These are phyloP conservation scores for Coemansia sp. DNA, from an alignment of 192 early-diverging fungal species.

Conservation along the genomic window DNA sequence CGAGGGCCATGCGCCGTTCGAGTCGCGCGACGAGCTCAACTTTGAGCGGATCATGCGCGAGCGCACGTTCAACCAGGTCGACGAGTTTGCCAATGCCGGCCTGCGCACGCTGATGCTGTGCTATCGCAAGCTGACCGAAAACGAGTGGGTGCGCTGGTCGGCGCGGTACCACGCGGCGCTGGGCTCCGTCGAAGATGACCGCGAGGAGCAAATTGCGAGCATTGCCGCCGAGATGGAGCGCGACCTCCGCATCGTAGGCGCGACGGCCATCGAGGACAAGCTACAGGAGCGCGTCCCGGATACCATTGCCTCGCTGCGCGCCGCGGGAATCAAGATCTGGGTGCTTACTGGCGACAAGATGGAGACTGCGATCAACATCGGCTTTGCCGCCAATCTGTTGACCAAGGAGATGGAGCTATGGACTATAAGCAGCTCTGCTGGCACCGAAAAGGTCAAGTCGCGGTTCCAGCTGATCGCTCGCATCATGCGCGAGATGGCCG, in stretches of 20 bases:
- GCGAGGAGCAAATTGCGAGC: constrained; percentile 67
- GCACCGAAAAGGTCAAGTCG: constrained; percentile 41
- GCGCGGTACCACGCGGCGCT: constrained; percentile 70
- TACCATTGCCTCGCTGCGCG: constrained; percentile 73
- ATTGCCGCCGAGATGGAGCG: constrained; percentile 78
- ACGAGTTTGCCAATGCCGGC: constrained; percentile 77
- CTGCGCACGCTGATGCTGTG: constrained; percentile 87
- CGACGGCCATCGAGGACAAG: constrained; percentile 96
- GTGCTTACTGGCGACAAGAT: constrained; percentile 97
- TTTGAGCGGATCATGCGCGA: constrained; percentile 56
- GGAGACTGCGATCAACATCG: constrained; percentile 99
- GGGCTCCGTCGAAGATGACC: constrained; percentile 63
- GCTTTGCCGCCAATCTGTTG: constrained; percentile 77
- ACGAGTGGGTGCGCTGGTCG: constrained; percentile 76
- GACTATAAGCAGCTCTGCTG: constrained; percentile 54
- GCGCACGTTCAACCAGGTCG: constrained; percentile 64
- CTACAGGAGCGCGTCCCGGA: constrained; percentile 95
- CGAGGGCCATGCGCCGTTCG: constrained; percentile 15
- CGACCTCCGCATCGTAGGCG: constrained; percentile 80
- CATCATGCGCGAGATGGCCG: constrained; percentile 49
- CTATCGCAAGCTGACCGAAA: constrained; percentile 67
- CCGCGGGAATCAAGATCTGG: constrained; percentile 95
- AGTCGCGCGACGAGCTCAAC: constrained; percentile 39
- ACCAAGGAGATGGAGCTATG: constrained; percentile 68
- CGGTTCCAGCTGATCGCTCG: constrained; percentile 50